These are phyloP conservation scores for Xenoacremonium recifei DNA, from an alignment of 2,329 filamentous ascomycete genomes.

Conservation along the genomic window DNA sequence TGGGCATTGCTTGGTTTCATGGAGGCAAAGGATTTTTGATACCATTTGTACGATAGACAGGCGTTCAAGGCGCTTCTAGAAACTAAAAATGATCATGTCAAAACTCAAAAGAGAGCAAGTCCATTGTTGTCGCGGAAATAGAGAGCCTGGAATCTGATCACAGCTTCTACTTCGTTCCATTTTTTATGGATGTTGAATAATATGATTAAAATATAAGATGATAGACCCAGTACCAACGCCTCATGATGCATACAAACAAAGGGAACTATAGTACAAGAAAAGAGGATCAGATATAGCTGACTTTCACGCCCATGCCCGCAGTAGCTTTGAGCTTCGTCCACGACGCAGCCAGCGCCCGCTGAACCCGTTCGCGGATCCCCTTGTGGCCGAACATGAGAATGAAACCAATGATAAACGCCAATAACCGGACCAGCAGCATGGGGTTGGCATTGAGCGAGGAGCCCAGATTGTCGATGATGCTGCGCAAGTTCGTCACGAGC, in stretches of 20 bases:
- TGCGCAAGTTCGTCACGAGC: constrained; percentile 51
- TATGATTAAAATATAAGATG: constrained; percentile 17
- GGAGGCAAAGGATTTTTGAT: constrained; percentile 12
- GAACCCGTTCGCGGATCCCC: constrained; percentile 72
- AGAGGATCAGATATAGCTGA: constrained; percentile 77
- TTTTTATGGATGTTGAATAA: constrained; percentile 30
- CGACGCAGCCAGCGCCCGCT: constrained; percentile 63
- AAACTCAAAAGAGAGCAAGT: too few species aligned
- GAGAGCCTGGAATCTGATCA: constrained; percentile 8
- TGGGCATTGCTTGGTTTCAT: constrained; percentile 33
- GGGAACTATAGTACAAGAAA: constrained; percentile 19
- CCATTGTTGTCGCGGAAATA: too few species aligned
- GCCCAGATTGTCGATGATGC: constrained; percentile 50
- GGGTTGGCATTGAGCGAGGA: constrained; percentile 56
- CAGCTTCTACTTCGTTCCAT: constrained; percentile 15
- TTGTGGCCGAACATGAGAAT: constrained; percentile 72
- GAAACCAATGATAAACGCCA: constrained; percentile 80
- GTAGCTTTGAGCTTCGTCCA: constrained; percentile 84
- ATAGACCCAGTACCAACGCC: constrained; percentile 19
- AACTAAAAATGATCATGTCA: too few species aligned
- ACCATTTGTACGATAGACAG: constrained; percentile 19
- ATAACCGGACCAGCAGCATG: constrained; percentile 55
- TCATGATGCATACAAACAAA: constrained; percentile 11
- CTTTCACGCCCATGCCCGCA: constrained; percentile 94
- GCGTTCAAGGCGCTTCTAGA: constrained; percentile 20